A percentile compares a stretch with the other conserved stretches of the same genome.
phyloP scores from a whole-genome alignment of 495 filamentous ascomycete species.

The Saxophila tyrrhenica region DNA sequence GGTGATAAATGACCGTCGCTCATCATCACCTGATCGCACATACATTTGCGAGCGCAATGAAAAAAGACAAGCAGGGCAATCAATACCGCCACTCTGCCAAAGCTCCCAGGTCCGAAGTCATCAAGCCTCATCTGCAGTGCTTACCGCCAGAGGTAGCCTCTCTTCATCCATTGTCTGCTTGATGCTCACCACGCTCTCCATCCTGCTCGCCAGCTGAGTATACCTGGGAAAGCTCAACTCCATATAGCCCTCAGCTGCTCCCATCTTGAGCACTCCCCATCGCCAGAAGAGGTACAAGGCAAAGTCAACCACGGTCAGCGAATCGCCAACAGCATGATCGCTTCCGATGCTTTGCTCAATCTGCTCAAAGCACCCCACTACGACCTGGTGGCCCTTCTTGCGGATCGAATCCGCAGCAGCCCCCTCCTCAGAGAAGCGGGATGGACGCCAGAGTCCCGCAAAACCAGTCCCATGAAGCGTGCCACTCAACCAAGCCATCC shows the following conservation, averaged over 20 bases:
- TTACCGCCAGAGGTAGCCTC: not conserved
- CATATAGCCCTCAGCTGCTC: not conserved
- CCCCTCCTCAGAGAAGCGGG: slow-evolving; percentile 21
- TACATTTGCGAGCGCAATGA: too few species aligned
- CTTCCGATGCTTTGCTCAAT: slow-evolving; percentile 22
- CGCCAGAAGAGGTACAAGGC: slow-evolving; percentile 28
- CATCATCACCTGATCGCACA: too few species aligned
- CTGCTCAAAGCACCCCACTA: slow-evolving; percentile 20
- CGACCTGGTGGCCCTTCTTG: slow-evolving; percentile 14
- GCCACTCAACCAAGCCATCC: not conserved
- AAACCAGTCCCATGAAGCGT: slow-evolving; percentile 11
- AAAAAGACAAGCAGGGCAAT: too few species aligned
- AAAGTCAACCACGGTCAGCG: slow-evolving; percentile 30
- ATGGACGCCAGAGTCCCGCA: slow-evolving; percentile 18
- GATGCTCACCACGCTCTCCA: slow-evolving; percentile 9
- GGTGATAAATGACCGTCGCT: too few species aligned
- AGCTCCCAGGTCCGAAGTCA: too few species aligned
- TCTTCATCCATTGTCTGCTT: slow-evolving; percentile 15
- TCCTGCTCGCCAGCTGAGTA: slow-evolving; percentile 15
- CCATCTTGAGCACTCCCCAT: slow-evolving; percentile 20
- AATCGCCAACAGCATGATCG: slow-evolving; percentile 24
- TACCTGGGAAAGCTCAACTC: slow-evolving; percentile 25
- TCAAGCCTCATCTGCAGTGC: not conserved
- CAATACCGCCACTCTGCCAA: too few species aligned
- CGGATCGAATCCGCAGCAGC: slow-evolving; percentile 13